Base-by-base conservation (phyloP, 495 filamentous ascomycete species). In the Penicillium lividum region DNA sequence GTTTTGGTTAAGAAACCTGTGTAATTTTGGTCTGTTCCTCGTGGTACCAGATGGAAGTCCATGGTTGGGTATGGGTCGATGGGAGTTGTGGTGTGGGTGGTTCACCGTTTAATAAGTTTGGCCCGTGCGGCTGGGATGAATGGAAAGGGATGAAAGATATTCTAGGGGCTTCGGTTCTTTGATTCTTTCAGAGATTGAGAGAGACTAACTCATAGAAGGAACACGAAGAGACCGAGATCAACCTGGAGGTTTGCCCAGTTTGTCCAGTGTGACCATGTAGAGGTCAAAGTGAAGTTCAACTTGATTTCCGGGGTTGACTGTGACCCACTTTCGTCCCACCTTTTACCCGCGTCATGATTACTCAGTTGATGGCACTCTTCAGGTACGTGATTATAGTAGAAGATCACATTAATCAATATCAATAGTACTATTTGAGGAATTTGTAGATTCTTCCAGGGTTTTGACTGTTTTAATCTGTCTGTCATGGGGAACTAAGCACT, bases 1-100 rank as follows among this genome's bases (percentile, higher is more conserved):
- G 76, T 79, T 49, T 78, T 80, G 13, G 77, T 80, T 0, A 79
- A 56, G 48, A 79, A 74, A 0, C 77, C 77, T 1, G 76, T 80
- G 58, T 80, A 80, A 36, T 80, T 80, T 29, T 72, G 68, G 51
- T 78, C 76, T 27, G 65, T 66, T 33, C 75, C 71, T 10, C 76
- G 67, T 58, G 76, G 75, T 7, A 76, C 70, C 34, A 80, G 68
- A 61, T 66, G 70, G 66, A 77, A 77, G 50, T 78, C 75, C 75
- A 78, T 78, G 33, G 53, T 22, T 56, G 64, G 42, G 48, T 40
- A n/a, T 40, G 18, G n/a, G 8, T 22, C 11, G 16, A 47, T 40
- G 16, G 50, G 34, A 40, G 13, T 34, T 51, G 33, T 22, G 22
- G 22, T 22, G 33, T 9, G 27, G 28, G 18, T 47, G 45, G 45